Percentiles rank a stretch among this genome's conserved stretches.
These are phyloP conservation scores for Celoporthe dispersa DNA, from an alignment of 2,329 filamentous ascomycete species.

Conservation along the genomic window DNA sequence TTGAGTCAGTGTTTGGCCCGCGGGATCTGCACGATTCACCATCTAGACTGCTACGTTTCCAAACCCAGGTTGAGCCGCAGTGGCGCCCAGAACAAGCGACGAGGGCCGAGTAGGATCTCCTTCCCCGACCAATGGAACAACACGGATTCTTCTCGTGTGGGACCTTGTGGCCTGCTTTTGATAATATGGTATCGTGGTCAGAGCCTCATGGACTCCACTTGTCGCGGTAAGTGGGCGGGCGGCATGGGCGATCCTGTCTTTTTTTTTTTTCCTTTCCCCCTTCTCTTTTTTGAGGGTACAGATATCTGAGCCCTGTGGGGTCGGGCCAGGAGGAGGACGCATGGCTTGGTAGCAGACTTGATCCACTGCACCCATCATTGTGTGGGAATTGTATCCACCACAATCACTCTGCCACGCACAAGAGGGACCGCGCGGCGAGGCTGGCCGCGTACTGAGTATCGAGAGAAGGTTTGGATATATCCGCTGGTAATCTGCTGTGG, in stretches of 20 bases:
- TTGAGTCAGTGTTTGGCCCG: conserved; percentile 5
- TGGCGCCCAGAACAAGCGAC: neutral
- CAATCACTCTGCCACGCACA: conserved; percentile 11
- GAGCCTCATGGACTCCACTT: neutral
- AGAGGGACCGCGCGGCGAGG: neutral
- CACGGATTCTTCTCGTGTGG: neutral
- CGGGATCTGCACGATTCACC: neutral
- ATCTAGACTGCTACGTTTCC: conserved; percentile 4
- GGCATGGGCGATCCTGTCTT: neutral
- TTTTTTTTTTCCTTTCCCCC: too few relatives aligned
- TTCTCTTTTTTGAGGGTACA: neutral
- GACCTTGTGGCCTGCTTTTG: neutral
- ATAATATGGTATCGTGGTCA: neutral
- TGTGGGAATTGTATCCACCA: conserved; percentile 9
- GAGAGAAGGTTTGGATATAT: conserved; percentile 1
- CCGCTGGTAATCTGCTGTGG: conserved; percentile 5
- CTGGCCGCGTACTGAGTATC: neutral
- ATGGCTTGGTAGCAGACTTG: conserved; percentile 15
- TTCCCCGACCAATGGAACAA: conserved; percentile 6
- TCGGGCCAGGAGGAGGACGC: neutral
- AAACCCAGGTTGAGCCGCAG: neutral
- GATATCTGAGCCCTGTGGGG: neutral
- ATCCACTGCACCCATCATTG: conserved; percentile 1
- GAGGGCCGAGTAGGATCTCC: neutral
- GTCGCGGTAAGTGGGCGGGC: neutral